Conservation (phyloP, 768 basidiomycete species). For the Exidia glandulosa region DNA sequence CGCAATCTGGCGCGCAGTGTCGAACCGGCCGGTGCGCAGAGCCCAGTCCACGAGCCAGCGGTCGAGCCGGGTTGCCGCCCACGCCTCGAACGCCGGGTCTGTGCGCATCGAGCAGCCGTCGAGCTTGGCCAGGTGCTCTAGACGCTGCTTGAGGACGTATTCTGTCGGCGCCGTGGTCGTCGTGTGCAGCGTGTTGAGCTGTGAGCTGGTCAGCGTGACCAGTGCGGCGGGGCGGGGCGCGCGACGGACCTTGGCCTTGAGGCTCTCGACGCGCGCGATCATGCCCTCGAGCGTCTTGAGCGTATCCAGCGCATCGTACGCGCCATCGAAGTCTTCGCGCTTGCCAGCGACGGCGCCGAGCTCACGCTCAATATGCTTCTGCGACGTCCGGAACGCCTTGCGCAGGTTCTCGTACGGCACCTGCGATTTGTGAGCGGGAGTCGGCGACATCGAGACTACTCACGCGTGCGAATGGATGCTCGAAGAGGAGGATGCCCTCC, state of each 20-base stretch:
- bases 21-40: conserved; percentile 64
- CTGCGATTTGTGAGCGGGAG: conserved; percentile 26
- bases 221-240: neutral
- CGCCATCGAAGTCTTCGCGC: conserved; percentile 47
- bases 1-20: conserved; percentile 68
- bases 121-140: conserved; percentile 56
- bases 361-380: conserved; percentile 75
- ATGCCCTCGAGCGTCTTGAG: conserved; percentile 58
- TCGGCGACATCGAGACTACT: conserved; percentile 10
- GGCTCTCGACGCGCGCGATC: conserved; percentile 61
- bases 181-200: conserved; percentile 42
- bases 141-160: conserved; percentile 61
- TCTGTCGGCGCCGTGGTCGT: conserved; percentile 45
- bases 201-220: neutral
- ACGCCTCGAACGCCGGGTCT: conserved; percentile 53
- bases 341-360: conserved; percentile 45
- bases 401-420: conserved; percentile 86
- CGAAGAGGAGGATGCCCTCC: conserved; percentile 70
- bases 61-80: conserved; percentile 73
- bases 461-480: conserved; percentile 74
- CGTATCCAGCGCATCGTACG: conserved; percentile 38
- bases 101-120: conserved; percentile 44
- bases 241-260: conserved; percentile 74
- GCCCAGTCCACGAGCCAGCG: conserved; percentile 93
- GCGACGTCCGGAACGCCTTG: conserved; percentile 74